Evolutionary conservation across 2,329 filamentous ascomycete genomes (phyloP).

Genomic region (Xylariaceae sp.): DNA sequence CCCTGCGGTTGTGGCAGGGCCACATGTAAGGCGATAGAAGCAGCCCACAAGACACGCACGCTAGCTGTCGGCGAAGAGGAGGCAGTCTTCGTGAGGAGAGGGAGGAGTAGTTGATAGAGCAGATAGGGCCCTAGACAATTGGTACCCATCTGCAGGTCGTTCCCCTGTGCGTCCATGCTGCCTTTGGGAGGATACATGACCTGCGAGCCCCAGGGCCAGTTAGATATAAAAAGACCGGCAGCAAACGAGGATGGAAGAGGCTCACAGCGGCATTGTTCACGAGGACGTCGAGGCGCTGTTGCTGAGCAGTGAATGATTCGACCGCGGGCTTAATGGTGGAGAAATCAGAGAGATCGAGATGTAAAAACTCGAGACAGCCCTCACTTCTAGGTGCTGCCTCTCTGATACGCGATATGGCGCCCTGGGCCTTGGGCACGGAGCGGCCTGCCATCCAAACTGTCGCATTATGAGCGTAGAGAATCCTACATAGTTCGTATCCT

Average conservation of each 20-base stretch:
- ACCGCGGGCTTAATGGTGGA: constrained; percentile 23
- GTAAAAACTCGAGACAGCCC: constrained; percentile 31
- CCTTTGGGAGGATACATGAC: constrained; percentile 29
- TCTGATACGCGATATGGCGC: constrained; percentile 31
- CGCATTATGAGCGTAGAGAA: constrained; percentile 32
- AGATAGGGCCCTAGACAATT: constrained; percentile 36
- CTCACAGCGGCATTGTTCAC: constrained; percentile 42
- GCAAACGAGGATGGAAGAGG: not conserved
- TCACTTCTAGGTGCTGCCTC: constrained; percentile 8
- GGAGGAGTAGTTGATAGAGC: constrained; percentile 22
- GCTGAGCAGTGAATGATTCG: constrained; percentile 27
- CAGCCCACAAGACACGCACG: constrained; percentile 22
- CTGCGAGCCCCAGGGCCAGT: not conserved
- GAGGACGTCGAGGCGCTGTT: constrained; percentile 40
- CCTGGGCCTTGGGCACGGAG: constrained; percentile 30
- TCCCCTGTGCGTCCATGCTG: constrained; percentile 29
- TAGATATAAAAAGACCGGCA: not conserved
- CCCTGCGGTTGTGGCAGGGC: constrained; percentile 17
- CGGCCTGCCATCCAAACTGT: constrained; percentile 42
- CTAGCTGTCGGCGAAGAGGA: constrained; percentile 14
- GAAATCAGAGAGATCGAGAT: constrained; percentile 36
- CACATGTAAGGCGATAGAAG: constrained; percentile 14
- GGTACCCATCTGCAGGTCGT: constrained; percentile 36
- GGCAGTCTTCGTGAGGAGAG: constrained; percentile 18
- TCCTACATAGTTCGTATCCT: constrained; percentile 11